Evolutionary conservation across 371 early-diverging fungal species (phyloP), one percentile per base, ranked within the genome.

Genomic region (Smittium culicis): DNA sequence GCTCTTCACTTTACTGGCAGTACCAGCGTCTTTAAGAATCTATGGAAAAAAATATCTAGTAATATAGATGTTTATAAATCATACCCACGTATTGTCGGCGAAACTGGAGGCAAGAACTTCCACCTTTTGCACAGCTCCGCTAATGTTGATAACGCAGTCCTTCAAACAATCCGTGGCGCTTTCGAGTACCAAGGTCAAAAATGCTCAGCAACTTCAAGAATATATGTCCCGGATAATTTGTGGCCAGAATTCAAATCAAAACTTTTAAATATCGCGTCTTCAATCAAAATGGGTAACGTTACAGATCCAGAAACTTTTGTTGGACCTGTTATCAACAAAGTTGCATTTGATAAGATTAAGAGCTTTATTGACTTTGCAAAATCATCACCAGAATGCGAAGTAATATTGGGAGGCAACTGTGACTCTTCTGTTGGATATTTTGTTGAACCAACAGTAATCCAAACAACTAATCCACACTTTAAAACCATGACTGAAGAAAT

Each of bases 141-240:
- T 34, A 88, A 86, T 74, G 77, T 85, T 35, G 75, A 69, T 59
- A 77, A 75, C 54, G 83, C 80, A 20, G 85, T 83, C 73, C 71
- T 85, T 78, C 90, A 93, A 77, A 93, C 96, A 59, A 85, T 97
- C 72, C 88, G 98, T 68, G 85, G 86, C 32, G 86, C 92, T 0
- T 98, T 98, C 74, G 98, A 98, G 83, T 98, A 88, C 86, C 91
- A 88, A 81, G 92, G 98, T 54, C 97, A 98, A 78, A 98, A 96
- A 82, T 98, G 97, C 82, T 93, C 93, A 65, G 97, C 97, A 34
- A 88, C 88, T 74, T 92, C 93, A 65, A 88, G 88, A 74, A 82
- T 83, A 71, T 98, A 96, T 74, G 86, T 90, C 35, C 95, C 98
- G 56, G 87, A 89, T 69, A 86, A 82, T 71, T 74, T 88, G 64